These are phyloP conservation scores for Rhynchosporium secalis DNA, from an alignment of 2,329 filamentous ascomycete species.

Conservation along the genomic window DNA sequence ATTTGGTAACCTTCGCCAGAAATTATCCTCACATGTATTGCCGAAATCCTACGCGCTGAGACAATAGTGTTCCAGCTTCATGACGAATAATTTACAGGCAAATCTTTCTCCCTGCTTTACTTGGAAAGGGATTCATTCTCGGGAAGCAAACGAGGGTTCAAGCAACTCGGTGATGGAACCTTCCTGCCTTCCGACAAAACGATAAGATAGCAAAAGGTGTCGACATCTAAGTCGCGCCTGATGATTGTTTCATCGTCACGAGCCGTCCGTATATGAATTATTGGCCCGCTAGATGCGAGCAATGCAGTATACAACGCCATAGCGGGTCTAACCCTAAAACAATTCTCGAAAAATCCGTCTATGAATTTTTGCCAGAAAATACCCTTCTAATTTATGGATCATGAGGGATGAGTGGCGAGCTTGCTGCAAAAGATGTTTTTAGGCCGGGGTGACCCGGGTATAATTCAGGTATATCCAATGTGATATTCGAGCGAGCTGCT, in stretches of 20 bases:
- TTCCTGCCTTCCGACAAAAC: background rate
- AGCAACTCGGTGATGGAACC: too few species aligned
- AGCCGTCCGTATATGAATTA: too few species aligned
- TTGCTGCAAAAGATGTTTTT: background rate
- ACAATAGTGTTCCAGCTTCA: too few species aligned
- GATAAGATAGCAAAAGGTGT: background rate
- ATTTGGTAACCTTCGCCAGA: too few species aligned
- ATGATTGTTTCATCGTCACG: conserved; percentile 1
- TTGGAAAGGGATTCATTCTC: too few species aligned
- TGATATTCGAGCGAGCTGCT: background rate
- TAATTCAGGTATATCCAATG: too few species aligned
- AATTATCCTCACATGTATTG: too few species aligned
- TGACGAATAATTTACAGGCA: too few species aligned
- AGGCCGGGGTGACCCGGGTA: background rate
- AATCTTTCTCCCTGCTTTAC: too few species aligned
- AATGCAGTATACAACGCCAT: background rate
- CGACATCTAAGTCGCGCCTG: background rate
- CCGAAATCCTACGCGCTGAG: background rate
- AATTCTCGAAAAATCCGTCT: background rate
- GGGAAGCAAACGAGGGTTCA: too few species aligned
- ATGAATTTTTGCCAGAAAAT: background rate
- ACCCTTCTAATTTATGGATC: background rate
- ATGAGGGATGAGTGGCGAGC: background rate
- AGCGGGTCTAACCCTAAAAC: conserved; percentile 5
- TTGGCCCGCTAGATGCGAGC: background rate